These are phyloP conservation scores for Penicillium thymicola DNA, from an alignment of 2,329 filamentous ascomycete species.

Conservation along the genomic window DNA sequence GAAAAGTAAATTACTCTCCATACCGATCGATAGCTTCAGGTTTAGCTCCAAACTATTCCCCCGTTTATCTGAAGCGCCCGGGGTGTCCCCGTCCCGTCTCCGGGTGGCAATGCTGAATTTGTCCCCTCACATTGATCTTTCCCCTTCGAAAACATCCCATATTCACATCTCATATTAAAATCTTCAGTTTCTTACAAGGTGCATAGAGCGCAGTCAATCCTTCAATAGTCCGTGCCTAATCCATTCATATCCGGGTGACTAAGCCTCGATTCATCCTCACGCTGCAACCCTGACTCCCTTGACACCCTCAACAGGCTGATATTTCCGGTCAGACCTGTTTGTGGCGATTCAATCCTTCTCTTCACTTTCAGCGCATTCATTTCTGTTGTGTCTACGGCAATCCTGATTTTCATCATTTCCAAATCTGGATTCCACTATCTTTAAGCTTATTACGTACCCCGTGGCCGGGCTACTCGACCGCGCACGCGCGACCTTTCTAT, in stretches of 20 bases:
- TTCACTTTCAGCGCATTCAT: constrained; percentile 16
- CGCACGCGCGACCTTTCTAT: constrained; percentile 24
- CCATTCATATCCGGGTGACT: constrained; percentile 5
- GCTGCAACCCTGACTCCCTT: background rate
- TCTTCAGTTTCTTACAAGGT: background rate
- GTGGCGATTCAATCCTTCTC: constrained; percentile 10
- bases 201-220: constrained; percentile 7
- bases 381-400: constrained; percentile 9
- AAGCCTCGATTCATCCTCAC: background rate
- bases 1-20: background rate
- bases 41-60: constrained; percentile 1
- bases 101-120: constrained; percentile 6
- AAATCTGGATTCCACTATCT: background rate
- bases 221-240: background rate
- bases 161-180: background rate
- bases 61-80: background rate
- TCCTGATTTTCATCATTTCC: background rate
- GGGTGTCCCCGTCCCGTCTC: constrained; percentile 5
- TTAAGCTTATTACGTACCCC: constrained; percentile 6
- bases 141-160: background rate
- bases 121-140: background rate
- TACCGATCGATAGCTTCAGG: background rate
- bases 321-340: constrained; percentile 7
- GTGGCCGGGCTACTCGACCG: constrained; percentile 14
- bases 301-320: constrained; percentile 5